phyloP scores from a whole-genome alignment of 1,139 yeast species.

The Nadsonia commutata region DNA sequence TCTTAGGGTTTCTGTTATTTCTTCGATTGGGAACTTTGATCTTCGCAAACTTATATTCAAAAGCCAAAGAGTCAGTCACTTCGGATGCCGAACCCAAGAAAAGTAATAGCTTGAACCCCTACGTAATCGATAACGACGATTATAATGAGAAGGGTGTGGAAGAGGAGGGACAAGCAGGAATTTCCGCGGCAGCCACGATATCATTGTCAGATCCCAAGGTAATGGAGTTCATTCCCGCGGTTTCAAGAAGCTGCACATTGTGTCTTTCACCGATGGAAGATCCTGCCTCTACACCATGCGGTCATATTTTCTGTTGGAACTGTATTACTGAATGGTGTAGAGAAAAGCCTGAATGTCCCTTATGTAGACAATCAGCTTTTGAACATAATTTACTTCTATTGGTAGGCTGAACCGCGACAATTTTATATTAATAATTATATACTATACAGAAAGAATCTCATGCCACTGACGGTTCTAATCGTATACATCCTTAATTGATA shows the following conservation, averaged over 20 bases:
- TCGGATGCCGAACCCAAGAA: background rate
- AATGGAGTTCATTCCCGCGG: slow-evolving; percentile 57
- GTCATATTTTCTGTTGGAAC: slow-evolving; percentile 87
- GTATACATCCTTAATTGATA: too few species aligned
- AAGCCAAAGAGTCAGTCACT: slow-evolving; percentile 3
- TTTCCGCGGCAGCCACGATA: slow-evolving; percentile 17
- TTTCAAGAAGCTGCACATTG: slow-evolving; percentile 64
- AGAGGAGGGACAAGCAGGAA: background rate
- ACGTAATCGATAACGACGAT: background rate
- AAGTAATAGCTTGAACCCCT: background rate
- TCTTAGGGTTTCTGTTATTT: slow-evolving; percentile 58
- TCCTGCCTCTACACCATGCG: slow-evolving; percentile 82
- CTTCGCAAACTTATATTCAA: slow-evolving; percentile 6
- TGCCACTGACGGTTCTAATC: too few species aligned
- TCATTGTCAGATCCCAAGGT: slow-evolving; percentile 42
- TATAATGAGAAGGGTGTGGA: slow-evolving; percentile 2
- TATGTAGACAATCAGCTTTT: slow-evolving; percentile 63
- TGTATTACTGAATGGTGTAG: slow-evolving; percentile 84
- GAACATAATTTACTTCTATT: slow-evolving; percentile 61
- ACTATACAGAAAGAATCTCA: background rate
- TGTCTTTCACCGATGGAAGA: slow-evolving; percentile 68
- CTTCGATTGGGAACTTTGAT: slow-evolving; percentile 40
- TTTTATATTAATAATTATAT: background rate
- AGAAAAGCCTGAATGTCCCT: slow-evolving; percentile 78
- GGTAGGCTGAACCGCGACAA: slow-evolving; percentile 27